These are phyloP conservation scores for Candida boleticola DNA, from an alignment of 805 yeast genomes.

Conservation along the genomic window DNA sequence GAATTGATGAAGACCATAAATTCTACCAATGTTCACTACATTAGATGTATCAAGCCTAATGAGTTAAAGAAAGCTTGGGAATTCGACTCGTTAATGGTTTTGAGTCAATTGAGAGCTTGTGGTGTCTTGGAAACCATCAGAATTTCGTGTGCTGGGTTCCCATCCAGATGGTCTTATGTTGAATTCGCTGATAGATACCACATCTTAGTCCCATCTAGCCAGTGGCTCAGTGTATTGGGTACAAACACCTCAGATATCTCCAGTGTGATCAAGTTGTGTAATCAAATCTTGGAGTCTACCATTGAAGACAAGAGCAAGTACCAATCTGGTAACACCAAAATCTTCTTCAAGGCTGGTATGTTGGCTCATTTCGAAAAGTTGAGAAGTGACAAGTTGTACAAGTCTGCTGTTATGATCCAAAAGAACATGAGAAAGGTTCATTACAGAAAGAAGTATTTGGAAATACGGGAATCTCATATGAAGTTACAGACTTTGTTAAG, in stretches of 20 bases:
- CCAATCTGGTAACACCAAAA: slow-evolving; percentile 90
- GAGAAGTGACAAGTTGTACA: slow-evolving; percentile 73
- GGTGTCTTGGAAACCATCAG: slow-evolving; percentile 97
- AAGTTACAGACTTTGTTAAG: slow-evolving; percentile 60
- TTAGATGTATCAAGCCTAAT: slow-evolving; percentile 96
- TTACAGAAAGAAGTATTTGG: slow-evolving; percentile 60
- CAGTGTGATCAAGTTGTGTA: slow-evolving; percentile 63
- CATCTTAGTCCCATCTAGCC: slow-evolving; percentile 68
- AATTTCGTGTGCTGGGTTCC: slow-evolving; percentile 97
- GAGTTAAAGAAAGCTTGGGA: slow-evolving; percentile 94
- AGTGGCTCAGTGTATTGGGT: slow-evolving; percentile 62
- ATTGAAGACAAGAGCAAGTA: slow-evolving; percentile 68
- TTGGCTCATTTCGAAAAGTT: slow-evolving; percentile 85
- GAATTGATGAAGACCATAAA: slow-evolving; percentile 91
- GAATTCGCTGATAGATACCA: slow-evolving; percentile 91
- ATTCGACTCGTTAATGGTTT: slow-evolving; percentile 91
- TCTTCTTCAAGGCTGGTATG: slow-evolving; percentile 96
- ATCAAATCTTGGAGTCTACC: slow-evolving; percentile 60
- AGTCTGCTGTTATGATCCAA: slow-evolving; percentile 82
- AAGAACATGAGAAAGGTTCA: slow-evolving; percentile 68
- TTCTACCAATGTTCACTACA: slow-evolving; percentile 93
- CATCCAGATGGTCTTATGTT: slow-evolving; percentile 91
- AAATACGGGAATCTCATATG: slow-evolving; percentile 52
- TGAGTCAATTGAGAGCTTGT: slow-evolving; percentile 94
- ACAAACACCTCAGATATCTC: slow-evolving; percentile 56